Percentiles rank a stretch among this genome's conserved stretches.
phyloP scores from a whole-genome alignment of 768 basidiomycete genomes.

The Lentinula lateritia region DNA sequence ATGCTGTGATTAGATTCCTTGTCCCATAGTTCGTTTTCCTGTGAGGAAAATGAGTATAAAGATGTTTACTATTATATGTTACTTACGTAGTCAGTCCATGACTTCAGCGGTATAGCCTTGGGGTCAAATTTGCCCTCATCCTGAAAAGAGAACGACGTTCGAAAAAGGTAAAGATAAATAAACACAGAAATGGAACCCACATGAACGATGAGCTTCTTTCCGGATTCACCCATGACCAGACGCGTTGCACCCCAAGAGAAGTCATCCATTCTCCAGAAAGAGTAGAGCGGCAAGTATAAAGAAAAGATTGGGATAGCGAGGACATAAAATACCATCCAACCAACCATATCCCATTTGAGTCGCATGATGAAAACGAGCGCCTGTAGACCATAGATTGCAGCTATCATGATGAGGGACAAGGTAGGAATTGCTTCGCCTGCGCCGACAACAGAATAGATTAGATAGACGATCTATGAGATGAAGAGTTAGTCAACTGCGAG shows the following conservation, averaged over 20 bases:
- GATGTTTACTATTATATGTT: not conserved
- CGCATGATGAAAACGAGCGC: slow-evolving; percentile 88
- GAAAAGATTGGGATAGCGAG: slow-evolving; percentile 91
- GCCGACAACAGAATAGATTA: slow-evolving; percentile 75
- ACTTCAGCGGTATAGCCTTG: slow-evolving; percentile 87
- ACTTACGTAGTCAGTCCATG: slow-evolving; percentile 92
- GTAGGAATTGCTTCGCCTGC: slow-evolving; percentile 65
- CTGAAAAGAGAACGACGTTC: slow-evolving; percentile 30
- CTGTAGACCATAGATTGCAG: slow-evolving; percentile 91
- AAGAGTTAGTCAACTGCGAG: slow-evolving; percentile 9
- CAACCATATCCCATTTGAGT: slow-evolving; percentile 98
- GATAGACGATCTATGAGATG: slow-evolving; percentile 66
- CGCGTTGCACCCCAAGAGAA: slow-evolving; percentile 95
- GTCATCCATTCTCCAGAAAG: slow-evolving; percentile 98
- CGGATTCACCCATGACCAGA: slow-evolving; percentile 88
- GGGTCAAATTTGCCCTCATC: slow-evolving; percentile 99
- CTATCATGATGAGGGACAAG: slow-evolving; percentile 88
- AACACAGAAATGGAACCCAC: slow-evolving; percentile 37
- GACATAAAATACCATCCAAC: slow-evolving; percentile 97
- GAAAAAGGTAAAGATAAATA: not conserved
- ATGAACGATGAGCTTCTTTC: slow-evolving; percentile 94
- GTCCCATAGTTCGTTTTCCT: slow-evolving; percentile 97
- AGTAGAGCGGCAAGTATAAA: slow-evolving; percentile 88
- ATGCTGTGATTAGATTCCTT: slow-evolving; percentile 95
- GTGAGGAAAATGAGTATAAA: not conserved